Percentiles rank a stretch among this genome's conserved stretches.
phyloP scores from a whole-genome alignment of 2,329 filamentous ascomycete genomes.

The Tolypocladium paradoxum region DNA sequence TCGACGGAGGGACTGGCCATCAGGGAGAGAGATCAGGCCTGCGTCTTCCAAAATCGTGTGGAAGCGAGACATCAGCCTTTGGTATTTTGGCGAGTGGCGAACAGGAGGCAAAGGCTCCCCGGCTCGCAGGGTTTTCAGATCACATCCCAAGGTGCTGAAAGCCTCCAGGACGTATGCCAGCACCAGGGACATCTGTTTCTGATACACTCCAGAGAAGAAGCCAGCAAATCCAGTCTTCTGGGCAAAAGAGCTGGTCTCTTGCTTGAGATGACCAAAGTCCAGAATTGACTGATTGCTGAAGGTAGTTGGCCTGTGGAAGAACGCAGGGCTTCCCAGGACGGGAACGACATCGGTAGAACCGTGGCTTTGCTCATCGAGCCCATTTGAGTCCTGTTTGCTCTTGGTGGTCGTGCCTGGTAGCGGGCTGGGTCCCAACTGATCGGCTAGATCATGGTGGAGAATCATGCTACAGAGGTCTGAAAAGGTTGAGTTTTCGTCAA shows the following conservation, averaged over 20 bases:
- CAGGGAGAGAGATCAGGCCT: background rate
- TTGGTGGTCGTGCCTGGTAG: background rate
- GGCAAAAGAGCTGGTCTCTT: background rate
- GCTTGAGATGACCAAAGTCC: background rate
- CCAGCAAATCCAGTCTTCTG: background rate
- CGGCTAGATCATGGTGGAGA: background rate
- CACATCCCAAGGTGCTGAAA: background rate
- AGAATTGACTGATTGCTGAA: background rate
- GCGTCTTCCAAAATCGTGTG: background rate
- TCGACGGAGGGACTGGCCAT: background rate
- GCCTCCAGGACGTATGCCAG: background rate
- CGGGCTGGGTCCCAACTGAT: background rate
- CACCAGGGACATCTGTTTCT: background rate
- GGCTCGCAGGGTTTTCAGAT: background rate
- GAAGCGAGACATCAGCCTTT: background rate
- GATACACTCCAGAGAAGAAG: background rate
- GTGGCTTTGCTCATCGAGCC: background rate
- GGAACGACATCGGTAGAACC: no score
- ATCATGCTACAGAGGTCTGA: background rate
- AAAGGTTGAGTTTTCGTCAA: background rate
- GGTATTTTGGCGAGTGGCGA: background rate
- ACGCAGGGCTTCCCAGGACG: background rate
- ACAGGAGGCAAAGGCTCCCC: background rate
- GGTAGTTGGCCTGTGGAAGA: background rate
- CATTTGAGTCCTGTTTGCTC: background rate